phyloP scores from a whole-genome alignment of 2,329 filamentous ascomycete species.

The Trichophyton equinum region DNA sequence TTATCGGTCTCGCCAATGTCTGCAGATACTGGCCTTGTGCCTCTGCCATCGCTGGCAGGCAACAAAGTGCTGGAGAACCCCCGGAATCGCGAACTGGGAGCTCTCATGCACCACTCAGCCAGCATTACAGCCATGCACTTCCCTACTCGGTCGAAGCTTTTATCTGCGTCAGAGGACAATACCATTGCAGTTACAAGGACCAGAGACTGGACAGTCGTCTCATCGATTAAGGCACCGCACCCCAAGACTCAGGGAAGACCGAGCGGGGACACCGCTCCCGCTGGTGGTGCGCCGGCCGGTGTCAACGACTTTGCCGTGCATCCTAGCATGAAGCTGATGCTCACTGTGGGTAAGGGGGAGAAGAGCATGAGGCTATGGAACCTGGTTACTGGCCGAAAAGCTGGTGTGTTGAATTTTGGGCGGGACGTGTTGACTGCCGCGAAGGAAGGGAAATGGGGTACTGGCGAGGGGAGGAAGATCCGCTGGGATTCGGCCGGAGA shows the following conservation, averaged over 20 bases:
- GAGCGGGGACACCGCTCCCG: slow-evolving; percentile 76
- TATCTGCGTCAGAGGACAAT: slow-evolving; percentile 82
- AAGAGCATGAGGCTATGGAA: slow-evolving; percentile 92
- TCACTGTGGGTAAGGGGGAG: slow-evolving; percentile 82
- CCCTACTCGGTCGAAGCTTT: slow-evolving; percentile 72
- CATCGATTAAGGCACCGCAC: slow-evolving; percentile 75
- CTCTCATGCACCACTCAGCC: slow-evolving; percentile 72
- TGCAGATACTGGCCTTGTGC: slow-evolving; percentile 42
- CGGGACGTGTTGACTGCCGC: slow-evolving; percentile 58
- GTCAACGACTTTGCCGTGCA: slow-evolving; percentile 94
- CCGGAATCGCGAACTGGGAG: slow-evolving; percentile 77
- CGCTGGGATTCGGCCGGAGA: slow-evolving; percentile 66
- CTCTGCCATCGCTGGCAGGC: slow-evolving; percentile 55
- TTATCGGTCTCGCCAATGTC: slow-evolving; percentile 58
- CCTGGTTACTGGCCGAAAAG: slow-evolving; percentile 88
- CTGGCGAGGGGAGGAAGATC: slow-evolving; percentile 71
- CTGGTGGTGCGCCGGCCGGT: slow-evolving; percentile 69
- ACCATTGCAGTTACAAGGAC: slow-evolving; percentile 78
- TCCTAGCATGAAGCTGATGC: slow-evolving; percentile 91
- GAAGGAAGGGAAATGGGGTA: slow-evolving; percentile 62
- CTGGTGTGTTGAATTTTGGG: slow-evolving; percentile 77
- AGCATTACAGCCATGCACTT: slow-evolving; percentile 71
- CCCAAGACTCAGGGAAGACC: slow-evolving; percentile 69
- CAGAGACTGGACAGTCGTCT: slow-evolving; percentile 78
- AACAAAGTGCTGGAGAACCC: slow-evolving; percentile 71